These are phyloP conservation scores for Tardiomyces blankii DNA, from an alignment of 1,139 yeast genomes.

Conservation along the genomic window DNA sequence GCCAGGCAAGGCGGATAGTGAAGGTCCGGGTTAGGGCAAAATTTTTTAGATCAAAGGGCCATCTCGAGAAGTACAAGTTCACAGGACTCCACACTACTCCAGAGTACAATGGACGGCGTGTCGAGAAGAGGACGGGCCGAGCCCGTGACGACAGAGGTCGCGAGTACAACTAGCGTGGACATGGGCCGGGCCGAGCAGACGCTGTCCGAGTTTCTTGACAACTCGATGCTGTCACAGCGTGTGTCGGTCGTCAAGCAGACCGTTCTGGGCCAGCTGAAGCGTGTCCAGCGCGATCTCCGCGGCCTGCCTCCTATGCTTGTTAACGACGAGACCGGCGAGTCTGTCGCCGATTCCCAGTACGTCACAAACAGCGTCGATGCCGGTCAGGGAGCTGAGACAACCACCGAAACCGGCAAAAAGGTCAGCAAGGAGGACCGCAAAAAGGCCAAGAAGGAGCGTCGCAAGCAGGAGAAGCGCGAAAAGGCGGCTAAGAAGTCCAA, in stretches of 20 bases:
- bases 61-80: too few species aligned
- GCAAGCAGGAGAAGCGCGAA: constrained; percentile 22
- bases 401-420: constrained; percentile 5
- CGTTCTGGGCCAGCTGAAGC: constrained; percentile 46
- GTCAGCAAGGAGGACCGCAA: constrained; percentile 24
- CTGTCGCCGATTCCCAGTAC: constrained; percentile 9
- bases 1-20: too few species aligned
- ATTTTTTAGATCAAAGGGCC: too few species aligned
- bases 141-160: not conserved
- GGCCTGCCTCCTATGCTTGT: constrained; percentile 55
- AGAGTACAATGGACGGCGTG: not conserved
- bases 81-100: too few species aligned
- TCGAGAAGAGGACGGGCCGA: not conserved
- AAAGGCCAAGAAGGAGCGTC: constrained; percentile 32
- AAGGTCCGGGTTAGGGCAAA: too few species aligned
- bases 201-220: constrained; percentile 36
- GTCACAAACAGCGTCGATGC: constrained; percentile 5
- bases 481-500: constrained; percentile 3
- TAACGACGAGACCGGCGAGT: constrained; percentile 19
- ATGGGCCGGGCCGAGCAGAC: constrained; percentile 31
- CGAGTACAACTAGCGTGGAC: constrained; percentile 2
- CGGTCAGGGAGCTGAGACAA: constrained; percentile 12
- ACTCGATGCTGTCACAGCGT: constrained; percentile 35
- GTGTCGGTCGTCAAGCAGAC: constrained; percentile 18
- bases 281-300: constrained; percentile 60